Base-by-base conservation (phyloP, 495 filamentous ascomycete genomes). In the Bacidia gigantensis region DNA sequence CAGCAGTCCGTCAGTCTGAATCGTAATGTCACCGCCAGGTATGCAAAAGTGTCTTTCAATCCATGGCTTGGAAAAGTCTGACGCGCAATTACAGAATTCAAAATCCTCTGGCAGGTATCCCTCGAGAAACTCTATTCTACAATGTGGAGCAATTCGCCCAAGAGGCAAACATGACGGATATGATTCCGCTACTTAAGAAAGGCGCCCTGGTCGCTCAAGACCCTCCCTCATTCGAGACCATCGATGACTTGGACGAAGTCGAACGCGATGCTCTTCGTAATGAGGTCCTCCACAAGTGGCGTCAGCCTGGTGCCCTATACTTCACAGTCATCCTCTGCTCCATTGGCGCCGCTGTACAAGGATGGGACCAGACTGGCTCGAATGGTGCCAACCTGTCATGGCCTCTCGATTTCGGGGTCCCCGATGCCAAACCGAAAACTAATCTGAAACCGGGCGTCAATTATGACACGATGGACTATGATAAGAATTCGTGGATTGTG, bases 381-480 rank as follows among this genome's bases (percentile, higher is more conserved):
- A 88, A 87, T 58, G 84, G 84, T 44, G 84, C 84, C 24, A 87
- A 81, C 54, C 69, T 88, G 56, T 77, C 74, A 49, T 87, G 86
- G 64, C 77, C 77, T 3, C 49, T 58, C 0, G 65, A 63, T 7
- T 73, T 79, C 44, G 68, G 68, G 24, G 69, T 76, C 24, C 47
- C 47, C 7, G 51, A 67, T 44, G 57, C 54, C 20, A 14, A 2
- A 20, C 47, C 47, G 1, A 20, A 56, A 26, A 17, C 24, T 10
- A n/a, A 38, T 20, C 20, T 12, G 10, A 38, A 35, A 25, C 47
- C 47, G 11, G 29, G 29, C 11, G 11, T 21, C 12, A 55, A 44
- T 22, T 22, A n/a, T 17, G 20, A 44, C 17, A 73, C 61, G 51
- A 35, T 35, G 5, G 70, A 55, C 26, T 32, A 3, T 26, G 49